phyloP scores from a whole-genome alignment of 2,329 filamentous ascomycete species.

The Trichoderma sp. region DNA sequence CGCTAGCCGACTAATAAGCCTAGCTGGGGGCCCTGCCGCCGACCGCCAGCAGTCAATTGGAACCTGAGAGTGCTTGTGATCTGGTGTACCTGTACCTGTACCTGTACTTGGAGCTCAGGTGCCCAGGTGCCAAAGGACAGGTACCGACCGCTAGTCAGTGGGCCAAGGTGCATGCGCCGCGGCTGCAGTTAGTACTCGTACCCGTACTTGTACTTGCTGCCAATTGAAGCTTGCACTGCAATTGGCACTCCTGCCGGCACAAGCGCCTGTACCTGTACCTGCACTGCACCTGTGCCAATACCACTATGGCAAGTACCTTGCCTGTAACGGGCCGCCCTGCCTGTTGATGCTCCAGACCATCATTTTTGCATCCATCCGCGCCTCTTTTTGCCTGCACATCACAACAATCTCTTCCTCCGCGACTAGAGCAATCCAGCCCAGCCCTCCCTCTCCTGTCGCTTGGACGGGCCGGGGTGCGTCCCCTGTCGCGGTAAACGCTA shows the following conservation, averaged over 20 bases:
- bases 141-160: background rate
- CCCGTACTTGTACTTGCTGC: background rate
- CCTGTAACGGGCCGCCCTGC: background rate
- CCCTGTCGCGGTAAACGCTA: conserved; percentile 27
- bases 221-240: too few relatives aligned
- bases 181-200: background rate
- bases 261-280: background rate
- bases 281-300: background rate
- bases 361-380: conserved; percentile 15
- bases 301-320: background rate
- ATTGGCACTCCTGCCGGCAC: background rate
- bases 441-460: conserved; percentile 22
- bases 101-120: background rate
- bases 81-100: background rate
- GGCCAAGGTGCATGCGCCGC: background rate
- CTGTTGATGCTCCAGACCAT: conserved; percentile 5
- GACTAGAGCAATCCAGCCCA: conserved; percentile 6
- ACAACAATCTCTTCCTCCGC: conserved; percentile 17
- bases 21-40: background rate
- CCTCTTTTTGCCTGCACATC: conserved; percentile 18
- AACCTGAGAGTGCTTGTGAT: background rate
- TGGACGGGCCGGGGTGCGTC: conserved; percentile 34
- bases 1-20: conserved; percentile 8
- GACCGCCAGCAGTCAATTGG: background rate
- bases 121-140: background rate